Evolutionary conservation across 257 asterid genomes (phyloP).

Genomic region (Echium plantagineum): DNA sequence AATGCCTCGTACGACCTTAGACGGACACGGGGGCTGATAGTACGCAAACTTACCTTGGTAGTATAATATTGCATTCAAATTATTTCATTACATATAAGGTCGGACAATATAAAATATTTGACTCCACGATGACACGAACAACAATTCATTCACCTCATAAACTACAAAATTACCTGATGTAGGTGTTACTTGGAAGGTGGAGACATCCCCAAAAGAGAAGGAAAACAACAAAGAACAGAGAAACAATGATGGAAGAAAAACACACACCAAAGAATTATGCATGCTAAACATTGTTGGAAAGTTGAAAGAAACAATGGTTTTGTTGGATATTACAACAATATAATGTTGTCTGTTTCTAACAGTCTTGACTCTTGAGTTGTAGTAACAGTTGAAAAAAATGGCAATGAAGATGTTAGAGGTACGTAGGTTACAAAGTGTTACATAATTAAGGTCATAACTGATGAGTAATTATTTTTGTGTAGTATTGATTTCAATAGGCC

Average conservation of each 20-base stretch:
- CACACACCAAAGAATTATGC: not conserved
- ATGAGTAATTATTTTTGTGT: too few species aligned
- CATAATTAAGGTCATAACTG: not conserved
- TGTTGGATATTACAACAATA: not conserved
- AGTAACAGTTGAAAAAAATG: not conserved
- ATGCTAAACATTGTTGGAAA: not conserved
- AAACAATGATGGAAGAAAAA: not conserved
- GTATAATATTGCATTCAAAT: too few species aligned
- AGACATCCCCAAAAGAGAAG: not conserved
- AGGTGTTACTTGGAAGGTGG: not conserved
- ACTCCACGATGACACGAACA: too few species aligned
- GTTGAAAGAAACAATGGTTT: not conserved
- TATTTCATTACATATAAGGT: too few species aligned
- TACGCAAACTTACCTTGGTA: too few species aligned
- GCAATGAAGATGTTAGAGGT: too few species aligned
- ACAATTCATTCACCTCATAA: too few species aligned
- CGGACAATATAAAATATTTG: too few species aligned
- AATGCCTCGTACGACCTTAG: too few species aligned
- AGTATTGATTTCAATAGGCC: not conserved
- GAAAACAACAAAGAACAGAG: not conserved
- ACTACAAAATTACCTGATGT: not conserved
- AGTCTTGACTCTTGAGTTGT: not conserved
- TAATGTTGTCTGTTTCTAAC: not conserved
- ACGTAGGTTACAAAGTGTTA: not conserved
- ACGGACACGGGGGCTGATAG: too few species aligned